These are phyloP conservation scores for Metarhizium album DNA, from an alignment of 2,329 filamentous ascomycete species.

Conservation along the genomic window DNA sequence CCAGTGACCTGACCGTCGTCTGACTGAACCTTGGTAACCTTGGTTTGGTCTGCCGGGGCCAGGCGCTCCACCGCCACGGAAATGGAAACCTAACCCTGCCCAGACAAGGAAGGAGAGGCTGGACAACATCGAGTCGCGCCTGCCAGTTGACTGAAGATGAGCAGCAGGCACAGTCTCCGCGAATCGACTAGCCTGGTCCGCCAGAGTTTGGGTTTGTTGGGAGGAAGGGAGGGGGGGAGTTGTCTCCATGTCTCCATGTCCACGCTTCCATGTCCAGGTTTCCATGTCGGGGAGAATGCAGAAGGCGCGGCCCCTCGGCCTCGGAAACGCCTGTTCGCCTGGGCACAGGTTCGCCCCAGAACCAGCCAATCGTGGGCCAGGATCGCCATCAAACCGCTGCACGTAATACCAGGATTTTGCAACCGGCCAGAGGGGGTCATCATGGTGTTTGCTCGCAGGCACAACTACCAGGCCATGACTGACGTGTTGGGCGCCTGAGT, in stretches of 20 bases:
- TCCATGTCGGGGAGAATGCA: too few species aligned
- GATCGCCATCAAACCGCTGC: background rate
- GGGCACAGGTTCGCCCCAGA: background rate
- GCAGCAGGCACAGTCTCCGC: background rate
- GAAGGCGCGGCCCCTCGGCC: too few species aligned
- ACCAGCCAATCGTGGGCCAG: background rate
- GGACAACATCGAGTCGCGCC: too few species aligned
- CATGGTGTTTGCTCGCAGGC: background rate
- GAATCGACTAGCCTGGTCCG: background rate
- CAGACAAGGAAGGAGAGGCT: background rate
- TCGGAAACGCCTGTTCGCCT: too few species aligned
- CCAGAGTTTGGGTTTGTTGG: background rate
- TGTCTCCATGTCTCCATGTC: background rate
- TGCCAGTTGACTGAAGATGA: background rate
- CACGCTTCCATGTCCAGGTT: too few species aligned
- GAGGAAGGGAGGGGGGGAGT: background rate
- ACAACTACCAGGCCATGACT: too few species aligned
- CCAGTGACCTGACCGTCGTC: background rate
- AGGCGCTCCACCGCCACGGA: background rate
- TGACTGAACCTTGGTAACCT: background rate
- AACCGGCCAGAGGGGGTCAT: background rate
- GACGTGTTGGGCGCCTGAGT: background rate
- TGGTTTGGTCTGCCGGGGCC: background rate
- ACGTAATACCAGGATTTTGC: too few species aligned
- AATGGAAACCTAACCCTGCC: conserved; percentile 5